These are phyloP conservation scores for Kalaharituber pfeilii DNA, from an alignment of 2,329 filamentous ascomycete genomes.

Conservation along the genomic window DNA sequence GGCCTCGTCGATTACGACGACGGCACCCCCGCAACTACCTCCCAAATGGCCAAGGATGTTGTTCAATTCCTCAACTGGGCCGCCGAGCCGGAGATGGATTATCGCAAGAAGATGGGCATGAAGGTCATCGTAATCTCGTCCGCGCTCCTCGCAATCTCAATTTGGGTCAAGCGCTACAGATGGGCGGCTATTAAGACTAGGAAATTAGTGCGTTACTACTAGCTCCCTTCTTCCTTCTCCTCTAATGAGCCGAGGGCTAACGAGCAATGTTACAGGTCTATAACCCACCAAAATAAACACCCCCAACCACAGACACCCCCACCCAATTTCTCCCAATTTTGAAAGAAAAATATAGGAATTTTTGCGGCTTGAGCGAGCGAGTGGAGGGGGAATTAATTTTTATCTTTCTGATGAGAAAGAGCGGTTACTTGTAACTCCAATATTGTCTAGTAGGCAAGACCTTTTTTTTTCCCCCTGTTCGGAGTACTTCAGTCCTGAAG, in stretches of 20 bases:
- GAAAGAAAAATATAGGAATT: not conserved
- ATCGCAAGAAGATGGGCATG: constrained; percentile 98
- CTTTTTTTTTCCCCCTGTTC: not conserved
- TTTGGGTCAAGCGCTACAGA: constrained; percentile 99
- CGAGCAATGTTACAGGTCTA: constrained; percentile 15
- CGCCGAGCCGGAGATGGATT: constrained; percentile 96
- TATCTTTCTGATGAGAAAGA: not conserved
- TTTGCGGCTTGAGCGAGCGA: not conserved
- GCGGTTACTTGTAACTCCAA: not conserved
- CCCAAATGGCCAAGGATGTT: constrained; percentile 99
- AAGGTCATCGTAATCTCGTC: constrained; percentile 75
- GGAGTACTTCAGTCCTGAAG: no score
- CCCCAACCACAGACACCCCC: not conserved
- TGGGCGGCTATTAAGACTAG: constrained; percentile 92
- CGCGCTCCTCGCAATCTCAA: constrained; percentile 65
- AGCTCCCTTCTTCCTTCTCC: constrained; percentile 24
- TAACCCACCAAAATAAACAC: constrained; percentile 17
- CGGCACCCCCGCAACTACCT: constrained; percentile 78
- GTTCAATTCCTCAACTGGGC: constrained; percentile 98
- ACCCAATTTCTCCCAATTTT: not conserved
- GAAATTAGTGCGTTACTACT: constrained; percentile 43
- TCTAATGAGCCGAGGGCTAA: constrained; percentile 13
- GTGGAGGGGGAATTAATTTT: not conserved
- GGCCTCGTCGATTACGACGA: constrained; percentile 97
- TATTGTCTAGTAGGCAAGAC: not conserved